Evolutionary conservation across 805 yeast species (phyloP).

Genomic region (Saturnispora diversa): DNA sequence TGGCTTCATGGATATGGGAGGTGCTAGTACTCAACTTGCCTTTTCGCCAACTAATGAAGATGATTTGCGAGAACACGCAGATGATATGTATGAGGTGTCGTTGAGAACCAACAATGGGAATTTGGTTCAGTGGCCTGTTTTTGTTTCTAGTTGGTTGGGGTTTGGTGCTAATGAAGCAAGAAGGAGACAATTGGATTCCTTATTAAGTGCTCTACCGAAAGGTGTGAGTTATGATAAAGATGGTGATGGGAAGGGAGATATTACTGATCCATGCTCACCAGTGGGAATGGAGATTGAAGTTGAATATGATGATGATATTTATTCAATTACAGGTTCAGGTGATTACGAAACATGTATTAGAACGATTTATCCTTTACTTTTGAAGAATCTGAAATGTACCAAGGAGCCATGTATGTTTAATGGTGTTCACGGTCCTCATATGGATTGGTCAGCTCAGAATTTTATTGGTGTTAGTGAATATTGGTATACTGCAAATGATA

Average conservation of each 20-base stretch:
- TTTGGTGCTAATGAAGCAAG: constrained; percentile 96
- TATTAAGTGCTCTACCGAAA: constrained; percentile 44
- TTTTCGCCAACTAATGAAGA: constrained; percentile 66
- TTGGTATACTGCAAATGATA: constrained; percentile 95
- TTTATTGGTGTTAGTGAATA: constrained; percentile 94
- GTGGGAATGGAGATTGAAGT: constrained; percentile 45
- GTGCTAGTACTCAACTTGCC: constrained; percentile 94
- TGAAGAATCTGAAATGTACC: constrained; percentile 72
- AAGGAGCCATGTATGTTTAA: constrained; percentile 90
- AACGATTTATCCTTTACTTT: constrained; percentile 64
- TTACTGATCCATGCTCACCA: constrained; percentile 79
- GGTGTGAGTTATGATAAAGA: constrained; percentile 35
- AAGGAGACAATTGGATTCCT: constrained; percentile 51
- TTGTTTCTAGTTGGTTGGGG: constrained; percentile 95
- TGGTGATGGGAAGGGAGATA: constrained; percentile 38
- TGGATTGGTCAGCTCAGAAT: constrained; percentile 70
- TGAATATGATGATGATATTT: constrained; percentile 38
- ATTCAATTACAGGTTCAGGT: constrained; percentile 66
- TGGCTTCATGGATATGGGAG: constrained; percentile 99
- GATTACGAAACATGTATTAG: constrained; percentile 65
- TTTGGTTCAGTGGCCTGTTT: constrained; percentile 70
- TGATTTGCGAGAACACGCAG: constrained; percentile 58
- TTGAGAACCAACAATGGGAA: constrained; percentile 66
- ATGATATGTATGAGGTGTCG: constrained; percentile 62
- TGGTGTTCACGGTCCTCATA: constrained; percentile 89